These are phyloP conservation scores for Nakaseomyces glabratus DNA, from an alignment of 1,139 yeast species.

Conservation along the genomic window DNA sequence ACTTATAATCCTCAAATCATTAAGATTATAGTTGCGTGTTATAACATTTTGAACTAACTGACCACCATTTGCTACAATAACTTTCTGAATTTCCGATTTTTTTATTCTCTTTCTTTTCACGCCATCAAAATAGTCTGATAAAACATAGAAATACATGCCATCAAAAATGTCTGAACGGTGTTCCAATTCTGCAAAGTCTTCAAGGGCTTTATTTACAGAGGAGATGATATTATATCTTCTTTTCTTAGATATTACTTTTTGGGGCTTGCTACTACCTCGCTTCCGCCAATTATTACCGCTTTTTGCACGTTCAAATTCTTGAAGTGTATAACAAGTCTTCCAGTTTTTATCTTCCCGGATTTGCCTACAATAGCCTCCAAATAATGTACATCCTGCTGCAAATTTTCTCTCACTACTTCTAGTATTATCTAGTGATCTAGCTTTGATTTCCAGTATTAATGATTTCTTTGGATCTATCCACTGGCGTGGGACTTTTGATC, in stretches of 20 bases:
- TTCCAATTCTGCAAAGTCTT: slow-evolving; percentile 1
- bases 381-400: slow-evolving; percentile 60
- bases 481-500: slow-evolving; percentile 51
- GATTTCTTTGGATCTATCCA: slow-evolving; percentile 80
- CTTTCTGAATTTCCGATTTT: slow-evolving; percentile 33
- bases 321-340: slow-evolving; percentile 47
- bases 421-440: slow-evolving; percentile 56
- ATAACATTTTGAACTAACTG: slow-evolving; percentile 26
- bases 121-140: slow-evolving; percentile 37
- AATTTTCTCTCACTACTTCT: slow-evolving; percentile 38
- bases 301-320: slow-evolving; percentile 42
- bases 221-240: slow-evolving; percentile 5
- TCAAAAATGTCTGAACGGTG: slow-evolving; percentile 27
- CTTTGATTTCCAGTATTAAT: slow-evolving; percentile 75
- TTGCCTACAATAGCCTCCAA: slow-evolving; percentile 64
- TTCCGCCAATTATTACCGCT: slow-evolving; percentile 12
- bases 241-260: slow-evolving; percentile 12
- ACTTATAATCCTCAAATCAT: slow-evolving; percentile 35
- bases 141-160: slow-evolving; percentile 34
- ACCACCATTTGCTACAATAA: slow-evolving; percentile 49
- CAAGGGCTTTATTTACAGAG: slow-evolving; percentile 4
- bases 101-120: slow-evolving; percentile 30
- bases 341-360: slow-evolving; percentile 63
- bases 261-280: neutral
- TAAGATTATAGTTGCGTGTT: slow-evolving; percentile 9